A percentile compares a stretch with the other conserved stretches of the same genome.
phyloP scores from a whole-genome alignment of 495 filamentous ascomycete genomes.

The Xylaria sp. region DNA sequence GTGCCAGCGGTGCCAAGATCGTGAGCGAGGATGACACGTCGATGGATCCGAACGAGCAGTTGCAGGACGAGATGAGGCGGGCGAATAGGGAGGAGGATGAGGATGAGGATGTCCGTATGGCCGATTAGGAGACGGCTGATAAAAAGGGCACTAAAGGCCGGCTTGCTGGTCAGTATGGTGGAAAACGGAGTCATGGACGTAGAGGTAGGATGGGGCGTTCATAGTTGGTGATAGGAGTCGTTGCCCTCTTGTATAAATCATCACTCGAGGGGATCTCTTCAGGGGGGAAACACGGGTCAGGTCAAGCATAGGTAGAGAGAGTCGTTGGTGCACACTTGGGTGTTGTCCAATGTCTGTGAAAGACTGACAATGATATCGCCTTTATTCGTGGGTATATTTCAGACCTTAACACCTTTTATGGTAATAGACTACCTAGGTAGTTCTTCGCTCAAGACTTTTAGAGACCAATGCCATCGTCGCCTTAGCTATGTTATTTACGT shows the following conservation, averaged over 20 bases:
- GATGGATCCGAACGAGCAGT: constrained; percentile 50
- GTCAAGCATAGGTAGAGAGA: neutral
- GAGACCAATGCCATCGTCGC: neutral
- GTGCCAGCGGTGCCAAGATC: constrained; percentile 37
- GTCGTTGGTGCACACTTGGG: neutral
- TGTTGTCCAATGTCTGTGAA: neutral
- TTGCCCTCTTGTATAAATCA: constrained; percentile 1
- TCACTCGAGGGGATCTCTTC: neutral
- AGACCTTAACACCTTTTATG: neutral
- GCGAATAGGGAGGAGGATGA: constrained; percentile 42
- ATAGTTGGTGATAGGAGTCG: neutral
- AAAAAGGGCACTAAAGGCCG: neutral
- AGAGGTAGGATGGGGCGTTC: neutral
- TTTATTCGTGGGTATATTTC: constrained; percentile 28
- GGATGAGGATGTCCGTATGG: constrained; percentile 64
- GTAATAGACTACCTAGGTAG: neutral
- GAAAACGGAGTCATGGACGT: neutral
- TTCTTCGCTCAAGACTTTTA: neutral
- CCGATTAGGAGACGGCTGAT: constrained; percentile 43
- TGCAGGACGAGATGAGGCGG: constrained; percentile 56
- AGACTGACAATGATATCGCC: neutral
- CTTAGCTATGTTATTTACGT: neutral
- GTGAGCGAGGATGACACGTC: constrained; percentile 37
- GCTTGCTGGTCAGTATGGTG: neutral
- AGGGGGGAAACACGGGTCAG: neutral